Evolutionary conservation across 2,329 filamentous ascomycete species (phyloP), one percentile per base, ranked within the genome.

Genomic region (Sarocladium brachiariae): DNA sequence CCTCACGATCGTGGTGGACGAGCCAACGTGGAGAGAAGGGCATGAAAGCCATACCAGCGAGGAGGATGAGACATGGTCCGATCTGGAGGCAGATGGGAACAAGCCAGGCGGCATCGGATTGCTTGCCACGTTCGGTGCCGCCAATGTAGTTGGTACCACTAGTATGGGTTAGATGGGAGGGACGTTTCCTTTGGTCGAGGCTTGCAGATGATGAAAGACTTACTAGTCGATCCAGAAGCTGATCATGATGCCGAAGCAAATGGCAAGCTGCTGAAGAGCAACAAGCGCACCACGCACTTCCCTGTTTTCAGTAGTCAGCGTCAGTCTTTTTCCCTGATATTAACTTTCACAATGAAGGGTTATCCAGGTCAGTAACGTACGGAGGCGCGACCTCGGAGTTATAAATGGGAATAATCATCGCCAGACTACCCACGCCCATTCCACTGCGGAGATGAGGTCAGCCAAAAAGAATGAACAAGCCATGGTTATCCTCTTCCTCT

Each of bases 21-120:
- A 92, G 75, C 86, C 86, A 90, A 57, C 87, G 76, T 0, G 87
- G 87, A 0, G 80, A 86, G 67, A 86, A 89, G 0, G 87, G 87
- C 85, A 91, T 88, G 68, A 87, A 88, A 10, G 86, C 60, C 77
- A 90, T 90, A 33, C 87, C 86, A 10, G 76, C 58, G 24, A 84
- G 79, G 1, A 92, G 76, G 3, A 89, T 57, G 2, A 83, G 57
- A 1, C 84, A 86, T 0, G 86, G 86, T 0, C 75, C 72, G 3
- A 90, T 72, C 59, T 92, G 87, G 0, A 91, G 71, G 56, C 79
- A 83, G 48, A 89, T 80, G 0, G 87, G 87, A 0, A 87, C 68
- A 0, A 88, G 74, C 87, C 87, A 93, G 0, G 87, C 83, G 0
- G 81, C 80, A 56, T 89, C 76, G 11, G 73, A 74, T 64, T 91